These are phyloP conservation scores for Nakaseomyces delphensis DNA, from an alignment of 1,139 yeast genomes.

Conservation along the genomic window DNA sequence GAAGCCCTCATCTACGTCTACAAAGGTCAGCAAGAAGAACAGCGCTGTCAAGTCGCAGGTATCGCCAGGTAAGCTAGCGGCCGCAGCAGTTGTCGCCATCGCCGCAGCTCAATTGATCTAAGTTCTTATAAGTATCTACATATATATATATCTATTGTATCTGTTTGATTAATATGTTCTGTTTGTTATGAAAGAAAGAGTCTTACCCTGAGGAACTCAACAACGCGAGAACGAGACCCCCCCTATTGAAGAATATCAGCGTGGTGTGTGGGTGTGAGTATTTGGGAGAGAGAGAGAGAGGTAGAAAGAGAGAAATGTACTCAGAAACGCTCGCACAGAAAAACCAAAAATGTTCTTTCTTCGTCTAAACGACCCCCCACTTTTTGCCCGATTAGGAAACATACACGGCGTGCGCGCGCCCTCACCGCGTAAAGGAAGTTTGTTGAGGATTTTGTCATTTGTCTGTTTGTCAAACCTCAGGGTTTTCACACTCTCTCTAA, in stretches of 20 bases:
- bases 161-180: too few species aligned
- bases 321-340: background rate
- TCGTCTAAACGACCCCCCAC: too few species aligned
- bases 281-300: background rate
- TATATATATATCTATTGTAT: too few species aligned
- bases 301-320: background rate
- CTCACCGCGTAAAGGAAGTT: background rate
- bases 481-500: too few species aligned
- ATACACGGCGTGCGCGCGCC: constrained; percentile 4
- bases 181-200: background rate
- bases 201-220: too few species aligned
- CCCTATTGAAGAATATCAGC: too few species aligned
- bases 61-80: background rate
- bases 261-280: background rate
- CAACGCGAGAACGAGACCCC: too few species aligned
- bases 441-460: background rate
- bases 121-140: too few species aligned
- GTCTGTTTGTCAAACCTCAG: too few species aligned
- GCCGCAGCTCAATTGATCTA: constrained; percentile 3
- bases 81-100: background rate
- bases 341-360: background rate
- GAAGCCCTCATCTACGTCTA: constrained; percentile 42
- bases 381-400: background rate
- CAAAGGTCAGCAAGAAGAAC: constrained; percentile 5
- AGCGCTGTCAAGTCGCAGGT: background rate